phyloP scores from a whole-genome alignment of 768 basidiomycete species.

The Phallus indusiatus region DNA sequence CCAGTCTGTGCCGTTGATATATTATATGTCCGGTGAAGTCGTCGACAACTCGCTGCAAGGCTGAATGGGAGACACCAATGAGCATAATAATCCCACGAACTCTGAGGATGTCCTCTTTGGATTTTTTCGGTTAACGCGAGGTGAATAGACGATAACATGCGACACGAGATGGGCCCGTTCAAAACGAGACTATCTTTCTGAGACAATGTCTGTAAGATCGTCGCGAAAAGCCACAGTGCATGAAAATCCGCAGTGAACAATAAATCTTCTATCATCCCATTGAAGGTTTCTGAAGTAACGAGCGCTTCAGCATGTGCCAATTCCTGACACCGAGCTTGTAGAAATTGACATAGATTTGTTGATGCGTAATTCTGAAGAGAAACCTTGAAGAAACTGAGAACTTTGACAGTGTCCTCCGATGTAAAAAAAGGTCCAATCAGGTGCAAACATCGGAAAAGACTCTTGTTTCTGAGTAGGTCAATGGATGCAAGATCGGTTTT shows the following conservation, averaged over 20 bases:
- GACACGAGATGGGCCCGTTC: background rate
- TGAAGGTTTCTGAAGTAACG: background rate
- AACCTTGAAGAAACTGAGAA: background rate
- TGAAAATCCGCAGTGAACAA: background rate
- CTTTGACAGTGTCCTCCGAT: background rate
- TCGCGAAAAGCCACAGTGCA: background rate
- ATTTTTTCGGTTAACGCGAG: background rate
- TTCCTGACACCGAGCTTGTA: background rate
- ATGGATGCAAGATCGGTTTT: background rate
- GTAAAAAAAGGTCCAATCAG: background rate
- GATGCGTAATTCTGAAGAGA: background rate
- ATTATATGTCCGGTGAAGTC: background rate
- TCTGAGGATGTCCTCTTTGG: background rate
- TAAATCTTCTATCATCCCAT: background rate
- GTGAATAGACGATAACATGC: background rate
- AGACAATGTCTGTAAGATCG: background rate
- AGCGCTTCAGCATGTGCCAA: background rate
- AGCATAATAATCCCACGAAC: background rate
- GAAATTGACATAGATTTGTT: background rate
- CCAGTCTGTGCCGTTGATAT: background rate
- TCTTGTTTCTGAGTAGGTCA: background rate
- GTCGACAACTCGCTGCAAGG: background rate
- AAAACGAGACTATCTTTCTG: background rate
- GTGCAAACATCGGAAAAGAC: conserved; percentile 1
- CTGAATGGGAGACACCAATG: conserved; percentile 2